Conservation (phyloP, 768 basidiomycete species). For the Pleurotus tuber-regium region DNA sequence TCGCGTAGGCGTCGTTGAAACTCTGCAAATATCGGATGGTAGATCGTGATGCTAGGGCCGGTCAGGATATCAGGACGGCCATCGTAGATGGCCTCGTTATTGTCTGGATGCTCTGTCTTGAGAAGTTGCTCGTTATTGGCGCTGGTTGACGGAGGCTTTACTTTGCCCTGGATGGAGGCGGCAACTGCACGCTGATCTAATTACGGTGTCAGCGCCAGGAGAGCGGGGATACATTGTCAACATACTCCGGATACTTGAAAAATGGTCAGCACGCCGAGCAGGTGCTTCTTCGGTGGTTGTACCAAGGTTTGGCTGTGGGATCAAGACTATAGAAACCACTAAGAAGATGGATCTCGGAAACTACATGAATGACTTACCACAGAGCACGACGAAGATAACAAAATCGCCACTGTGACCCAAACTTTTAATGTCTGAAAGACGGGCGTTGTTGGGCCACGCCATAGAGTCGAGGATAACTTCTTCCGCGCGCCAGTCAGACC, state of each 20-base stretch:
- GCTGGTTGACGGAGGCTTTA: neutral
- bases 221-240: neutral
- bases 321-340: neutral
- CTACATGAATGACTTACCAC: neutral
- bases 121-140: neutral
- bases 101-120: neutral
- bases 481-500: neutral
- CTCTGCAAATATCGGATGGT: conserved; percentile 4
- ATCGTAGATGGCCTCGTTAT: neutral
- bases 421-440: neutral
- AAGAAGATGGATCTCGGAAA: neutral
- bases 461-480: neutral
- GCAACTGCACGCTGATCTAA: neutral
- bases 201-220: neutral
- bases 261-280: neutral
- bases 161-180: neutral
- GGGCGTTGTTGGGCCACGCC: neutral
- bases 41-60: conserved; percentile 1
- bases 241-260: neutral
- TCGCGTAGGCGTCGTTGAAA: neutral
- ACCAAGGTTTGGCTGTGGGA: neutral
- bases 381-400: neutral
- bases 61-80: neutral
- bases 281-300: neutral
- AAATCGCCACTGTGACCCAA: neutral